A percentile compares a stretch with the other conserved stretches of the same genome.
Conservation (phyloP, 208 protist genomes). For the Leishmania amazonensis region DNA sequence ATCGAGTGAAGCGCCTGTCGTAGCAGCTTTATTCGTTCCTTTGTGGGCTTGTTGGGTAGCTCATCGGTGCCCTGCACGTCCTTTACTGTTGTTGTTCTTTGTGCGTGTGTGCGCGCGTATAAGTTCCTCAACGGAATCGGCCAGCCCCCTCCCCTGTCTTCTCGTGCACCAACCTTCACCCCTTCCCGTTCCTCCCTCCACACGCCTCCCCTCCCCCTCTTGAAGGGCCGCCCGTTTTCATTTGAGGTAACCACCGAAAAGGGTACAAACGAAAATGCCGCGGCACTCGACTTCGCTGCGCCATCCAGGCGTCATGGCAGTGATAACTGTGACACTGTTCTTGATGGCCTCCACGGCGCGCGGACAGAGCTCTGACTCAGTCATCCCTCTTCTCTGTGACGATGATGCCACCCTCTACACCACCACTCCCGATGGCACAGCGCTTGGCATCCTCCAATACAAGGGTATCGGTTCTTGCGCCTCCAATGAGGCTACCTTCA, state of each 20-base stretch:
- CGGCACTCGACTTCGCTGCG: not conserved
- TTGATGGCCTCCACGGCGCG: slow-evolving; percentile 13
- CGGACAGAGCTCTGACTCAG: slow-evolving; percentile 5
- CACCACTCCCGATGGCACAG: not conserved
- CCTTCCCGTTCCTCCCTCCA: not conserved
- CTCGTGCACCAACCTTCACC: not conserved
- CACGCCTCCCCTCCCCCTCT: not conserved
- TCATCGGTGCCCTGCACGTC: not conserved
- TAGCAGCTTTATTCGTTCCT: not conserved
- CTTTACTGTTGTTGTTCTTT: not conserved
- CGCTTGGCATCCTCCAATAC: slow-evolving; percentile 5
- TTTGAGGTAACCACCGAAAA: not conserved
- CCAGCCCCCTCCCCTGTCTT: not conserved
- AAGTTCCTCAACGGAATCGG: not conserved
- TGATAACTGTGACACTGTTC: slow-evolving; percentile 19
- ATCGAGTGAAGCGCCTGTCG: not conserved
- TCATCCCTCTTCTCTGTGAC: slow-evolving; percentile 16
- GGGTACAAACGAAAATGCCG: not conserved
- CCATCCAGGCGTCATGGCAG: not conserved
- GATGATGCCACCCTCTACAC: not conserved
- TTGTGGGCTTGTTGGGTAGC: not conserved
- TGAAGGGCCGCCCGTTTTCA: not conserved
- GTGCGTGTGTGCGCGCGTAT: not conserved
- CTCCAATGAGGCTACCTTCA: slow-evolving; percentile 1
- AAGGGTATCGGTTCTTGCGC: slow-evolving; percentile 17